Percentiles rank a stretch among this genome's conserved stretches.
Evolutionary conservation across 2,329 filamentous ascomycete species (phyloP).

Genomic region (Pestalotiopsis sp.): DNA sequence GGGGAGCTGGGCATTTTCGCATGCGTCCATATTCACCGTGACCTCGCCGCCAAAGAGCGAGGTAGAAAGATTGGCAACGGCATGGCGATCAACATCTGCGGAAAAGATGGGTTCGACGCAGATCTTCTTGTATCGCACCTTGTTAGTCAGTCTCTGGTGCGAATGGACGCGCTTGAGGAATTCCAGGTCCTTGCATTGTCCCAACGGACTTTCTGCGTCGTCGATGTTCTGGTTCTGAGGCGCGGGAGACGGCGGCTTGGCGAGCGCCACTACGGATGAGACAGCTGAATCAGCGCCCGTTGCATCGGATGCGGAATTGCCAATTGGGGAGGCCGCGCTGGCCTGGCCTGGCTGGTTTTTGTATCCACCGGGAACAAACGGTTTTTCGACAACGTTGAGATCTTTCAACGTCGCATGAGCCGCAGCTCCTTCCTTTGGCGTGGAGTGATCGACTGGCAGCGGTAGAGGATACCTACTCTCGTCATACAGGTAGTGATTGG

Average conservation of each 20-base stretch:
- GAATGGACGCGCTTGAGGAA: conserved; percentile 26
- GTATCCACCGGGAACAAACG: background rate
- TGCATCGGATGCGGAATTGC: background rate
- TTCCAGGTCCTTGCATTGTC: conserved; percentile 25
- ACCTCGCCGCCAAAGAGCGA: conserved; percentile 36
- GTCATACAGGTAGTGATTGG: conserved; percentile 25
- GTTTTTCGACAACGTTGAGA: background rate
- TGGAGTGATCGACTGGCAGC: conserved; percentile 4
- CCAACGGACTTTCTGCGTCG: conserved; percentile 15
- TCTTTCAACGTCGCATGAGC: background rate
- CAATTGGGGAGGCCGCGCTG: background rate
- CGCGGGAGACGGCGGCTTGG: background rate
- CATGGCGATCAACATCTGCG: conserved; percentile 34
- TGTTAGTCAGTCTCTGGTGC: conserved; percentile 37
- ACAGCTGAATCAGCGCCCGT: background rate
- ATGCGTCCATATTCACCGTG: conserved; percentile 34
- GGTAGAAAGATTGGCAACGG: conserved; percentile 37
- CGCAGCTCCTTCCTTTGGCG: background rate
- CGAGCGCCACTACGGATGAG: background rate
- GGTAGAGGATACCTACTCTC: conserved; percentile 16
- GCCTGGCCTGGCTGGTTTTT: background rate
- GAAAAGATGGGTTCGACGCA: conserved; percentile 42
- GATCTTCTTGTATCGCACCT: conserved; percentile 44
- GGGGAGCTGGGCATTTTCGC: conserved; percentile 23
- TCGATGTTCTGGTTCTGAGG: background rate